Conservation (phyloP, 108 stramenopile species). For the Fragilaria radians region DNA sequence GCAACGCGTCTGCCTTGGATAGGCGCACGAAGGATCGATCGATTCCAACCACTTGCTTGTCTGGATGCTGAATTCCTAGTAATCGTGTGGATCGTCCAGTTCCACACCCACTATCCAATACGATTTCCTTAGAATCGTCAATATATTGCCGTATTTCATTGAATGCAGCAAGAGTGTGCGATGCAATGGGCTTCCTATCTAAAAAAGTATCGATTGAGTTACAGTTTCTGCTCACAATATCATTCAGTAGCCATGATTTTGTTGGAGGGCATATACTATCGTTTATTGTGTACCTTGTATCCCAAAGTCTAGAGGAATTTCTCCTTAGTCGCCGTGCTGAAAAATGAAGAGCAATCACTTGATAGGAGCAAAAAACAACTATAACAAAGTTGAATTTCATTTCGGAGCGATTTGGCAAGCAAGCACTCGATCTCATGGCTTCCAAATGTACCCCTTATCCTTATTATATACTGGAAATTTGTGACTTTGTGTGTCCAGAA, state of each 20-base stretch:
- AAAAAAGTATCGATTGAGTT: slow-evolving; percentile 25
- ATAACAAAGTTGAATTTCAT: too few relatives aligned
- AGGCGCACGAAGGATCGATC: slow-evolving; percentile 81
- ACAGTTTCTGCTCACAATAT: slow-evolving; percentile 31
- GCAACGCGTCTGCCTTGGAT: slow-evolving; percentile 16
- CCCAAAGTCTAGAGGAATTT: not conserved
- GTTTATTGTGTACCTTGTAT: slow-evolving; percentile 50
- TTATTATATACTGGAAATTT: too few relatives aligned
- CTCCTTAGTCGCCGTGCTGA: not conserved
- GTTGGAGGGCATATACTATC: slow-evolving; percentile 41
- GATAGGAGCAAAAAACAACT: too few relatives aligned
- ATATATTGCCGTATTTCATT: slow-evolving; percentile 2
- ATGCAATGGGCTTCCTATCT: slow-evolving; percentile 38
- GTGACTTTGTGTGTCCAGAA: too few relatives aligned
- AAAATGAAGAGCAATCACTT: too few relatives aligned
- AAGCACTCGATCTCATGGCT: too few relatives aligned
- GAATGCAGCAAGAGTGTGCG: slow-evolving; percentile 57
- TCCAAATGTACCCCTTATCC: too few relatives aligned
- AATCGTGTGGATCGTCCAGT: slow-evolving; percentile 60
- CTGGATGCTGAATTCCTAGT: slow-evolving; percentile 52
- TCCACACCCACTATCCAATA: slow-evolving; percentile 88
- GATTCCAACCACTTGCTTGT: slow-evolving; percentile 70
- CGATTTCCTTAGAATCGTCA: slow-evolving; percentile 6
- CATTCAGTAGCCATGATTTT: slow-evolving; percentile 18
- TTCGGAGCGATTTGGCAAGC: too few relatives aligned